A percentile compares a stretch with the other conserved stretches of the same genome.
phyloP scores from a whole-genome alignment of 2,329 filamentous ascomycete species.

The Paraphoma chrysanthemicola region DNA sequence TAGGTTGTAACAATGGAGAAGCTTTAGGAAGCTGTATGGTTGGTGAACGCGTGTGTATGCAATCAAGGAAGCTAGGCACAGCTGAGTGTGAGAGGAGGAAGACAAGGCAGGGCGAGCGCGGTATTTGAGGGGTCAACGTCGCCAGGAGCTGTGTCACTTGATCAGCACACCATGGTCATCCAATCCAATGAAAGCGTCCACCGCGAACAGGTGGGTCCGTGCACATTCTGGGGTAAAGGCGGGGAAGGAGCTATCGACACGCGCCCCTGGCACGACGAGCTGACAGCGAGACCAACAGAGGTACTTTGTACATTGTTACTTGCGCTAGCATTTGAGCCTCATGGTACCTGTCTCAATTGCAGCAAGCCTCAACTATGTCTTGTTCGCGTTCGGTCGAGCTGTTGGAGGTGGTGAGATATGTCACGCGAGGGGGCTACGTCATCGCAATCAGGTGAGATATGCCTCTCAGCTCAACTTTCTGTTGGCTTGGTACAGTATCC shows the following conservation, averaged over 20 bases:
- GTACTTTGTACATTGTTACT: not conserved
- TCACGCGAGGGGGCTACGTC: constrained; percentile 5
- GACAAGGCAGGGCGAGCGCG: constrained; percentile 32
- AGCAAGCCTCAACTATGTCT: constrained; percentile 8
- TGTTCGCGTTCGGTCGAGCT: constrained; percentile 5
- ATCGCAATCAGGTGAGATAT: constrained; percentile 17
- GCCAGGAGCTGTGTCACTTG: constrained; percentile 37
- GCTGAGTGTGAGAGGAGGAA: constrained; percentile 30
- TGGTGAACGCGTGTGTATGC: constrained; percentile 8
- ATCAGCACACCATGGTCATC: constrained; percentile 41
- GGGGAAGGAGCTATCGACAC: constrained; percentile 21
- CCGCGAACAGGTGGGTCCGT: constrained; percentile 34
- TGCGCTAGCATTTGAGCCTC: constrained; percentile 34
- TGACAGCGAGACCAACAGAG: not conserved
- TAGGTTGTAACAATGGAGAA: constrained; percentile 16
- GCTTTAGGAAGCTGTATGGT: constrained; percentile 19
- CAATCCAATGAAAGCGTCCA: constrained; percentile 31
- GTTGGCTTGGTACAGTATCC: constrained; percentile 22
- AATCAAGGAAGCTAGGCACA: constrained; percentile 27
- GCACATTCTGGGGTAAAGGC: constrained; percentile 23
- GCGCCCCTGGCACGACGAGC: constrained; percentile 17
- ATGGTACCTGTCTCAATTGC: not conserved
- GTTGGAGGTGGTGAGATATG: constrained; percentile 1
- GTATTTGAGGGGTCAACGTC: constrained; percentile 43
- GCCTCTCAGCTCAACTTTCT: constrained; percentile 22